A percentile compares a stretch with the other conserved stretches of the same genome.
Evolutionary conservation across 2,329 filamentous ascomycete species (phyloP).

Genomic region (Orbilia quercus): DNA sequence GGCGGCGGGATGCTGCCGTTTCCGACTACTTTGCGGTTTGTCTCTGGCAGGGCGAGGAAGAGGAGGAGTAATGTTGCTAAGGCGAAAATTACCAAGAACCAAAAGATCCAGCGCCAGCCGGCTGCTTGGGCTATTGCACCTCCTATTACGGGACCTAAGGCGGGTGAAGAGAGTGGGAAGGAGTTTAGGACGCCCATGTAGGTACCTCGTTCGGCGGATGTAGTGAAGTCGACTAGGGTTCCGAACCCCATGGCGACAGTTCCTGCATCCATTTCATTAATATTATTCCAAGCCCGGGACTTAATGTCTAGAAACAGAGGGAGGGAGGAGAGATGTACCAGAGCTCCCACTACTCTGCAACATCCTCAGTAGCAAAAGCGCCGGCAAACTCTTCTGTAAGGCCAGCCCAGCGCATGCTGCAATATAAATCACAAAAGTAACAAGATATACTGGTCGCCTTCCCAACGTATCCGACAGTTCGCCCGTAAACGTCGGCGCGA

Average conservation of each 20-base stretch:
- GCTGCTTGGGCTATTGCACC: conserved; percentile 73
- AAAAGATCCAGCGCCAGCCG: conserved; percentile 76
- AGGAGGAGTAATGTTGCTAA: conserved; percentile 65
- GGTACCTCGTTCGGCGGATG: conserved; percentile 75
- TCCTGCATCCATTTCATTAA: conserved; percentile 62
- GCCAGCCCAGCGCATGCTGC: conserved; percentile 72
- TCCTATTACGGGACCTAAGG: conserved; percentile 72
- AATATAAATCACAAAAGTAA: conserved; percentile 71
- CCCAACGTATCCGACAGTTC: conserved; percentile 73
- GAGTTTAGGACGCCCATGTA: conserved; percentile 77
- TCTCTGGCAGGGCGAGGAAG: conserved; percentile 71
- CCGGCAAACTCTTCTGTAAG: conserved; percentile 70
- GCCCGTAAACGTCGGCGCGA: conserved; percentile 72
- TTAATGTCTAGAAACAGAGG: too few relatives aligned
- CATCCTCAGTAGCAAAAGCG: conserved; percentile 72
- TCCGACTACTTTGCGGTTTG: conserved; percentile 71
- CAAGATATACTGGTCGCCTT: conserved; percentile 71
- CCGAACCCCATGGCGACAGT: conserved; percentile 78
- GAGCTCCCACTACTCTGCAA: conserved; percentile 74
- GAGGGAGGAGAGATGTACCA: conserved; percentile 25
- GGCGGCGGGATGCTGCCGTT: conserved; percentile 72
- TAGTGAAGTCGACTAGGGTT: conserved; percentile 77
- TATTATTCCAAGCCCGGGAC: too few relatives aligned
- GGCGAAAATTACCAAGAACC: conserved; percentile 71
- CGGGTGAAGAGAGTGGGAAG: conserved; percentile 67